Conservation (phyloP, 805 yeast species). For the Yarrowia phangngaensis region DNA sequence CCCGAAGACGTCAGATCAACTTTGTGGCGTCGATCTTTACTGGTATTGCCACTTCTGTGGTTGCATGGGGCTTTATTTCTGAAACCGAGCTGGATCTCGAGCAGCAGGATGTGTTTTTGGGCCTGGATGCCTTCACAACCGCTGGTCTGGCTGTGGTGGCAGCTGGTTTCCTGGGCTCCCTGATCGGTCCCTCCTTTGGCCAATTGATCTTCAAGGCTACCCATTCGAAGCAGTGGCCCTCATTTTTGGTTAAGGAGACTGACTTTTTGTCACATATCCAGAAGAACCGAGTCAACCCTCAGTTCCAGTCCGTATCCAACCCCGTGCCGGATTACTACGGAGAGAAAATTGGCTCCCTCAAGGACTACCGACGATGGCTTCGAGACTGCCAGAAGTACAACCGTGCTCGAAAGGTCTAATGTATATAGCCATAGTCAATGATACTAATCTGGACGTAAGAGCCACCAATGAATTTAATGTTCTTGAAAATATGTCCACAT, state of each 20-base stretch:
- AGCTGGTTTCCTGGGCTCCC: constrained; percentile 72
- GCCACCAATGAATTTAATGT: too few species aligned
- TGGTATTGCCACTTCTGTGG: constrained; percentile 58
- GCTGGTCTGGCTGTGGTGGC: constrained; percentile 68
- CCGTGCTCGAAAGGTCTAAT: constrained; percentile 39
- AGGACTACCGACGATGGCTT: constrained; percentile 90
- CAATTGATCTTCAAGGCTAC: constrained; percentile 55
- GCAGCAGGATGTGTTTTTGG: constrained; percentile 69
- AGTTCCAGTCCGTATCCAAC: constrained; percentile 76
- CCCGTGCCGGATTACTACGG: constrained; percentile 99
- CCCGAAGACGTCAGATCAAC: constrained; percentile 68
- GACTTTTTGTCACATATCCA: constrained; percentile 70
- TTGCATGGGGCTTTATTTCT: constrained; percentile 73
- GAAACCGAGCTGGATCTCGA: constrained; percentile 76
- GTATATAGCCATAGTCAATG: constrained; percentile 22
- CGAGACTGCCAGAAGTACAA: constrained; percentile 90
- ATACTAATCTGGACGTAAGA: too few species aligned
- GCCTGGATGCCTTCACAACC: constrained; percentile 84
- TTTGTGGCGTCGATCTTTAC: constrained; percentile 63
- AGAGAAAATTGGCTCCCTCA: constrained; percentile 82
- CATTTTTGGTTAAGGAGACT: constrained; percentile 54
- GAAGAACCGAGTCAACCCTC: constrained; percentile 84
- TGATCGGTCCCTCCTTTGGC: constrained; percentile 81
- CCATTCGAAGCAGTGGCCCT: constrained; percentile 34
- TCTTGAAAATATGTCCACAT: too few species aligned